Base-by-base conservation (phyloP, 495 filamentous ascomycete species). In the Aspergillus cavernicola region DNA sequence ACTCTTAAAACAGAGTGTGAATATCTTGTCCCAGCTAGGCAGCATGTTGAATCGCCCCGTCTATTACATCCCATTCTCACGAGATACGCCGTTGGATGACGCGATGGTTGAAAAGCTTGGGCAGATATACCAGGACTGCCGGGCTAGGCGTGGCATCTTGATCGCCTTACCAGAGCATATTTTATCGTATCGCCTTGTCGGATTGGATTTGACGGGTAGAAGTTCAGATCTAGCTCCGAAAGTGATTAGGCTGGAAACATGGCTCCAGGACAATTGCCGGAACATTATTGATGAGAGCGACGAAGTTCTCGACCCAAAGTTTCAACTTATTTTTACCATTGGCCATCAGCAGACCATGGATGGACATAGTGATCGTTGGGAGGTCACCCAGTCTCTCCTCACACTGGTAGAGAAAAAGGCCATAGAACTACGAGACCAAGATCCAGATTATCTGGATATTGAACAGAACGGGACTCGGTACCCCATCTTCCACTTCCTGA, bases 261-360 rank as follows among this genome's bases (percentile, higher is more conserved):
- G 7, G 24, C 7, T 44, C 10, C 39, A 45, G n/a, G 23, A 49
- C 0, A 46, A 59, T 9, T 74, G 71, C 0, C 63, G 81, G 2
- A 77, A 85, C 49, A 72, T 88, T n/a, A 63, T 88, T 0, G 84
- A 88, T 44, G 83, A 87, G 63, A 85, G 81, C 45, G 84, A 88
- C 52, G 81, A 87, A 52, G 81, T 78, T 41, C 76, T 87, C n/a
- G 79, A 70, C 53, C 74, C 77, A 13, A 79, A 76, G 43, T 82
- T 81, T 23, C 78, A 87, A 55, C 57, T 87, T 2, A 77, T 89
- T 10, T 91, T 89, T 56, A 85, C 84, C 0, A 79, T 86, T 52
- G 86, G 87, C 6, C 44, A 52, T 3, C 83, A 86, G 42, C 55
- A 61, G 4, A 54, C 74, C 0, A 66, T 84, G 4, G 85, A 88